These are phyloP conservation scores for Eimeria maxima DNA, from an alignment of 169 alveolate genomes.

Conservation along the genomic window DNA sequence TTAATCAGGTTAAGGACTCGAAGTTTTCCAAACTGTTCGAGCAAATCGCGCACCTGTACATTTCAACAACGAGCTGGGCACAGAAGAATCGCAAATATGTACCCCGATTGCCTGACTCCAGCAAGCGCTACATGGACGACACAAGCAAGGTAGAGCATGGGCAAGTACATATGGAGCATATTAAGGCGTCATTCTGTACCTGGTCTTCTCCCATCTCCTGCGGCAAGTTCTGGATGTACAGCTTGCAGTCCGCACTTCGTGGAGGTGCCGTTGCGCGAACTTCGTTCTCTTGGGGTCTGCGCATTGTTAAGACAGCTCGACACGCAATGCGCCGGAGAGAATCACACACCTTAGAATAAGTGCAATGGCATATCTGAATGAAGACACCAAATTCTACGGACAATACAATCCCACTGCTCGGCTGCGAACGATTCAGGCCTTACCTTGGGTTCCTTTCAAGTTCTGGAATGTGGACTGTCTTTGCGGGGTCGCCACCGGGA, in stretches of 20 bases:
- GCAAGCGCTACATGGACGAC: too few species aligned
- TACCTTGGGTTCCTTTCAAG: slow-evolving; percentile 24
- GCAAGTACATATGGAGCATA: background rate
- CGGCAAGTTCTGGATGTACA: slow-evolving; percentile 92
- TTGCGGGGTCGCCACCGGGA: slow-evolving; percentile 90
- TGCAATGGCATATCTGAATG: background rate
- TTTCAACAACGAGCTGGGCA: background rate
- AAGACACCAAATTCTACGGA: background rate
- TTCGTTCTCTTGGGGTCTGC: slow-evolving; percentile 29
- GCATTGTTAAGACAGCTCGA: background rate
- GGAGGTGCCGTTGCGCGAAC: slow-evolving; percentile 84
- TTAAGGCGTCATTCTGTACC: slow-evolving; percentile 43
- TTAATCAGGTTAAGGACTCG: slow-evolving; percentile 88
- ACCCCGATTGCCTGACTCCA: background rate
- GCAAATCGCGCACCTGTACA: slow-evolving; percentile 85
- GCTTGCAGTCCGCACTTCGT: slow-evolving; percentile 84
- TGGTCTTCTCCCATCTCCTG: slow-evolving; percentile 91
- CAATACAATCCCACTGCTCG: background rate
- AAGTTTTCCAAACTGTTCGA: slow-evolving; percentile 92
- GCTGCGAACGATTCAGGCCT: background rate
- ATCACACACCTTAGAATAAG: background rate
- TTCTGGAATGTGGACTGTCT: slow-evolving; percentile 78
- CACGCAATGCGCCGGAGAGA: background rate
- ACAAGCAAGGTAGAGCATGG: background rate
- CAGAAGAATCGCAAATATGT: background rate